Conservation (phyloP, 2,329 filamentous ascomycete species). For the Conoideocrella luteorostrata region DNA sequence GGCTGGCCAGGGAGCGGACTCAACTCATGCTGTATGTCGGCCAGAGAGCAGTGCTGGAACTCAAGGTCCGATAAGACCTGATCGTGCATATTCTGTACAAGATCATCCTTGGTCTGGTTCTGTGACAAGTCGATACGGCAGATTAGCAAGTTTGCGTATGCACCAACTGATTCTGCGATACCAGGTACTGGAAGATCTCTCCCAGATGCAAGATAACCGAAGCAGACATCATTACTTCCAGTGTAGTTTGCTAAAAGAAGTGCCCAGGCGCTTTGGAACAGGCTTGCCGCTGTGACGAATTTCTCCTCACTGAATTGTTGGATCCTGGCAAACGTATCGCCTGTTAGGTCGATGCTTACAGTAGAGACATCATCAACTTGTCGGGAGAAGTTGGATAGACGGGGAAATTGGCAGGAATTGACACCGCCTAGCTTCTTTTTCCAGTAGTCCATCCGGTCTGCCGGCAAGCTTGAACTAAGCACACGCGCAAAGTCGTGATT, state of each 20-base stretch:
- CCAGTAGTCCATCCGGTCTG: slow-evolving; percentile 10
- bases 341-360: neutral
- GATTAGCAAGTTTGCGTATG: slow-evolving; percentile 6
- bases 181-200: slow-evolving; percentile 3
- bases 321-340: slow-evolving; percentile 3
- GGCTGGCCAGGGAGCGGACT: slow-evolving; percentile 7
- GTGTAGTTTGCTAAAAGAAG: slow-evolving; percentile 9
- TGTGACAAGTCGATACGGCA: slow-evolving; percentile 1
- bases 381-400: neutral
- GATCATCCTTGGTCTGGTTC: slow-evolving; percentile 27
- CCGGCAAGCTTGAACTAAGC: neutral
- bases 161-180: slow-evolving; percentile 6
- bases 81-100: slow-evolving; percentile 30
- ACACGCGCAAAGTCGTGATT: slow-evolving; percentile 7
- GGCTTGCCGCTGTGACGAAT: slow-evolving; percentile 16
- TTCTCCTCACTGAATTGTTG: slow-evolving; percentile 29
- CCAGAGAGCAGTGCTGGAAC: slow-evolving; percentile 42
- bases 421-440: slow-evolving; percentile 8
- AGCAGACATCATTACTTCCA: slow-evolving; percentile 1
- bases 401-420: slow-evolving; percentile 12
- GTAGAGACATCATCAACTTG: neutral
- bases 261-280: slow-evolving; percentile 11
- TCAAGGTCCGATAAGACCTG: slow-evolving; percentile 38
- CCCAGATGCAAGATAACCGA: slow-evolving; percentile 6
- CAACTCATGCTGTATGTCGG: slow-evolving; percentile 34